Base-by-base conservation (phyloP, 2,329 filamentous ascomycete species). In the Neonectria coccinea region DNA sequence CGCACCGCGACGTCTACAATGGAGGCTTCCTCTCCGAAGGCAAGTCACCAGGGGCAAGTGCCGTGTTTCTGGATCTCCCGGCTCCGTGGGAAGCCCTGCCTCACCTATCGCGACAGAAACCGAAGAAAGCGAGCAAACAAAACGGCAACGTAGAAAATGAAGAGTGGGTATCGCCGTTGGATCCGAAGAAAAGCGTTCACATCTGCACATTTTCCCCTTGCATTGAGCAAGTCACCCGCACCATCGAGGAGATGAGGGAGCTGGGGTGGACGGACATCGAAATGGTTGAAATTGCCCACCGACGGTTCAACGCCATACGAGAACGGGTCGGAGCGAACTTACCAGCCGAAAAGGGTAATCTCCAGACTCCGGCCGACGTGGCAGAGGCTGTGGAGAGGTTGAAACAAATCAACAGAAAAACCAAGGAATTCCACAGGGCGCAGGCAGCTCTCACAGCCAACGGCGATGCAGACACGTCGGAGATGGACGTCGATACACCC, bases 161-260 rank as follows among this genome's bases (percentile, higher is more conserved):
- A 25, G 70, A 62, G 42, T 89, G 86, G 81, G 76, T 85, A 16
- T 90, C 88, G 0, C 85, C 88, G 0, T 84, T 98, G 11, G 90
- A 96, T 70, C 89, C 92, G 0, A 84, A 85, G n/a, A 85, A 87
- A 45, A 86, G 91, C 5, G 88, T 91, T 1, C 86, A 96, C 75
- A 86, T 99, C 59, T 99, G 96, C 82, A 97, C 94, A 1, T 99
- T 99, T 81, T 97, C 92, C 1, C 96, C 96, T 0, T 99, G 96
- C 79, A 97, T 99, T 69, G 96, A 99, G 80, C 96, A 99, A 81
- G 95, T 97, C 22, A 93, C 92, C 57, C 88, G 90, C 60, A 98
- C 96, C 0, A 90, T 97, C 58, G 91, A 92, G 11, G 88, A 88
- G 12, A 86, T 99, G 79, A 90, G 95, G 58, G 87, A 89, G 41